Percentiles rank a stretch among this genome's conserved stretches.
Conservation (phyloP, 495 filamentous ascomycete species). For the Thozetella sp. region DNA sequence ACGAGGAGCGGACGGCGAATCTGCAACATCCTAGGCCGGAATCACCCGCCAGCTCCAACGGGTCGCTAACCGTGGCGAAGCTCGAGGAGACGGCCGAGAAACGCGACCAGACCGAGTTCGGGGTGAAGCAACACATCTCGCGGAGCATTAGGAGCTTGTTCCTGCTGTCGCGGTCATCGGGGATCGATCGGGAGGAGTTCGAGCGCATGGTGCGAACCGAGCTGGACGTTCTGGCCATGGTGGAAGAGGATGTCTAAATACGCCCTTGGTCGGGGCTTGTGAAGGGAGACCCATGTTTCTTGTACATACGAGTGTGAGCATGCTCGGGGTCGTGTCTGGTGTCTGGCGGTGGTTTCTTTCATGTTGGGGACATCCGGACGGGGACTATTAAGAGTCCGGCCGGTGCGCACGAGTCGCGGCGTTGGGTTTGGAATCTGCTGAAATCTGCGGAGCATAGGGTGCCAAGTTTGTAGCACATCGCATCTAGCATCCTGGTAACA, state of each 20-base stretch:
- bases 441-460: neutral
- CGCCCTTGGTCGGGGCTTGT: neutral
- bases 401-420: no score
- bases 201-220: constrained; percentile 79
- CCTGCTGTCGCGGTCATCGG: constrained; percentile 74
- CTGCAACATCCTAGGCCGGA: constrained; percentile 47
- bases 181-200: constrained; percentile 85
- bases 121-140: constrained; percentile 86
- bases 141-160: constrained; percentile 89
- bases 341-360: no score
- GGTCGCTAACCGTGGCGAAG: constrained; percentile 61
- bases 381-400: no score
- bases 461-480: neutral
- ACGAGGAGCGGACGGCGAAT: constrained; percentile 21
- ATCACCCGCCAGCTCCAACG: constrained; percentile 55
- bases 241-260: constrained; percentile 64
- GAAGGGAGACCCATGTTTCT: neutral
- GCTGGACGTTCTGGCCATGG: constrained; percentile 72
- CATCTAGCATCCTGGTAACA: no score
- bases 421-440: no score
- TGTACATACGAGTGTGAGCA: no score
- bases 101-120: constrained; percentile 71
- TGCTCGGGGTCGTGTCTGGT: no score
- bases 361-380: no score
- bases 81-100: constrained; percentile 66